Percentiles rank a stretch among this genome's conserved stretches.
phyloP scores from a whole-genome alignment of 805 yeast species.

The Candida nitratophila region DNA sequence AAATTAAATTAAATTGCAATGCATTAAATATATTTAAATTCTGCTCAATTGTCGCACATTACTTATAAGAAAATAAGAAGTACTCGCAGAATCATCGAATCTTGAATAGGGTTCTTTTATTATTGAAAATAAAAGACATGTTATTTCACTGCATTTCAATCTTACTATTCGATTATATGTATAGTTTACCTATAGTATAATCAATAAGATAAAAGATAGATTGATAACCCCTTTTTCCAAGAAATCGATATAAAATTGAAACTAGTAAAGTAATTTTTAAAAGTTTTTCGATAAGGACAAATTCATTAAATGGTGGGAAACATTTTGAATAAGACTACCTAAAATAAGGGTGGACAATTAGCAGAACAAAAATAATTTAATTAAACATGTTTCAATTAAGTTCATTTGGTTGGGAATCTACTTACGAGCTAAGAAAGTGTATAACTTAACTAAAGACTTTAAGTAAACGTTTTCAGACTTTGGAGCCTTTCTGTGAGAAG shows the following conservation, averaged over 20 bases:
- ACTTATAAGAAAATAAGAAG: constrained; percentile 6
- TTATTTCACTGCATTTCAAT: background rate
- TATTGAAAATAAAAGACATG: background rate
- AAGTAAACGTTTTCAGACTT: constrained; percentile 99
- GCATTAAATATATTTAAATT: constrained; percentile 12
- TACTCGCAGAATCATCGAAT: constrained; percentile 23
- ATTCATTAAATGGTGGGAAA: background rate
- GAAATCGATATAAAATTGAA: too few relatives aligned
- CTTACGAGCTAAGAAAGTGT: constrained; percentile 99
- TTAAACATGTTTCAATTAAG: background rate
- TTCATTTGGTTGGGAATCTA: constrained; percentile 20
- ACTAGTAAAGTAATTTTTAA: too few relatives aligned
- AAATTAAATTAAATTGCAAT: background rate
- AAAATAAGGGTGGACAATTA: too few relatives aligned
- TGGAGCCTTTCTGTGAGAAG: constrained; percentile 98
- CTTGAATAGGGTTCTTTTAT: too few relatives aligned
- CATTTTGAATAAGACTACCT: too few relatives aligned
- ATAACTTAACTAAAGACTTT: constrained; percentile 94
- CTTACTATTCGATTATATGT: too few relatives aligned
- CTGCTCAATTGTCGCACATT: constrained; percentile 46
- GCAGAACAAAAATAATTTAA: background rate
- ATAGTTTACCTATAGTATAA: constrained; percentile 1
- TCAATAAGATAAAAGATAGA: too few relatives aligned
- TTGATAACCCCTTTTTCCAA: too few relatives aligned
- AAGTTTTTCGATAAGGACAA: too few relatives aligned